These are phyloP conservation scores for Rickenella mellea DNA, from an alignment of 768 basidiomycete genomes.

Conservation along the genomic window DNA sequence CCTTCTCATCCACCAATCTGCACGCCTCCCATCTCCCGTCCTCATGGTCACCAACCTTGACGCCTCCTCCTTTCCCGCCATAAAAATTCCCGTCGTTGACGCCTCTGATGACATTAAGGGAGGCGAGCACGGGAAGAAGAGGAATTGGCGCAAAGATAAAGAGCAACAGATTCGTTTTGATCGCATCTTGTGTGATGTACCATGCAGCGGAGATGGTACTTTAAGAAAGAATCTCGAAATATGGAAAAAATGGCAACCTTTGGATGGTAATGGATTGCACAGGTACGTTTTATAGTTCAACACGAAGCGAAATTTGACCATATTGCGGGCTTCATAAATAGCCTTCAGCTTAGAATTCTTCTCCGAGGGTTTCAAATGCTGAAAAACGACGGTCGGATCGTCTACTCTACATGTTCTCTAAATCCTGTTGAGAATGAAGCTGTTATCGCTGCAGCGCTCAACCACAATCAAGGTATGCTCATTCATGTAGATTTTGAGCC, in stretches of 20 bases:
- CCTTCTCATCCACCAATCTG: conserved; percentile 95
- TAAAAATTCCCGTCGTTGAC: conserved; percentile 32
- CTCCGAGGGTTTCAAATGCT: conserved; percentile 89
- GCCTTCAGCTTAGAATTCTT: conserved; percentile 87
- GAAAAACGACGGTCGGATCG: conserved; percentile 70
- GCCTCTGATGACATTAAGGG: conserved; percentile 14
- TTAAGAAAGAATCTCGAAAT: conserved; percentile 90
- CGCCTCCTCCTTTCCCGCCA: conserved; percentile 74
- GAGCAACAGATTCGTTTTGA: conserved; percentile 69
- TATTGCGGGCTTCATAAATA: conserved; percentile 20
- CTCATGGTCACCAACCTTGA: conserved; percentile 96
- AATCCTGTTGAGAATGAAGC: conserved; percentile 98
- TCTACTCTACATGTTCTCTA: conserved; percentile 96
- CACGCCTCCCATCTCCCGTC: conserved; percentile 83
- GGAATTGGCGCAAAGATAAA: too few relatives aligned
- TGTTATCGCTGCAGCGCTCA: conserved; percentile 79
- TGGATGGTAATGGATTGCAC: conserved; percentile 88
- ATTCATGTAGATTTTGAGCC: too few relatives aligned
- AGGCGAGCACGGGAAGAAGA: conserved; percentile 23
- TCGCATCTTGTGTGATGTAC: conserved; percentile 92
- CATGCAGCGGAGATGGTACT: conserved; percentile 96
- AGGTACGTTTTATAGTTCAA: conserved; percentile 34
- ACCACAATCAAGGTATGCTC: conserved; percentile 51
- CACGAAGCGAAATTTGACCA: neutral
- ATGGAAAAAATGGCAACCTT: conserved; percentile 86